Conservation (phyloP, 75 land plant genomes). For the Gnetum montanum region DNA sequence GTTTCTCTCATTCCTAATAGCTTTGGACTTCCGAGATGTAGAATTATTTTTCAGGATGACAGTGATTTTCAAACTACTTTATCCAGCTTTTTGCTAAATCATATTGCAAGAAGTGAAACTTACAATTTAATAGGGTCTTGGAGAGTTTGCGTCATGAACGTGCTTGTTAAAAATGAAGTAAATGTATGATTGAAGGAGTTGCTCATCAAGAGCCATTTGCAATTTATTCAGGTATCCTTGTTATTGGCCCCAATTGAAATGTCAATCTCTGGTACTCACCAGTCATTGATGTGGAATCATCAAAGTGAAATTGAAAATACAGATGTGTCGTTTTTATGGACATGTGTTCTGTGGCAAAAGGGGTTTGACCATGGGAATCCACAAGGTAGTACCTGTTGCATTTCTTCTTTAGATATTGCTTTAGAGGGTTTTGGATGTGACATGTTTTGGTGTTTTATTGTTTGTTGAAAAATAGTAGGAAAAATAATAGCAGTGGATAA, state of each 20-base stretch:
- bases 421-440: no score
- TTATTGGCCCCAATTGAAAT: conserved; percentile 28
- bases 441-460: no score
- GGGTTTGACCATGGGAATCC: conserved; percentile 88
- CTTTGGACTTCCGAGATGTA: neutral
- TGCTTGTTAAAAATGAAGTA: no score
- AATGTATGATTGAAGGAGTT: no score
- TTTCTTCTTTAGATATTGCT: no score
- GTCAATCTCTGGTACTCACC: neutral
- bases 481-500: neutral
- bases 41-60: neutral
- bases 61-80: neutral
- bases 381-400: conserved; percentile 48
- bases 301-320: conserved; percentile 20
- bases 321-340: conserved; percentile 56
- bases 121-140: neutral
- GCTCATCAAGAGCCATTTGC: no score
- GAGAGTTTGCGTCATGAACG: no score
- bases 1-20: neutral
- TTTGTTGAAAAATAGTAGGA: no score
- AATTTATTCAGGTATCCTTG: conserved; percentile 55
- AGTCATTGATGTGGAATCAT: conserved; percentile 1
- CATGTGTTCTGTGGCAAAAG: conserved; percentile 74
- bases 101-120: neutral
- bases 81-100: no score